Conservation (phyloP, 1,139 yeast species). For the Lodderomyces elongisporus region DNA sequence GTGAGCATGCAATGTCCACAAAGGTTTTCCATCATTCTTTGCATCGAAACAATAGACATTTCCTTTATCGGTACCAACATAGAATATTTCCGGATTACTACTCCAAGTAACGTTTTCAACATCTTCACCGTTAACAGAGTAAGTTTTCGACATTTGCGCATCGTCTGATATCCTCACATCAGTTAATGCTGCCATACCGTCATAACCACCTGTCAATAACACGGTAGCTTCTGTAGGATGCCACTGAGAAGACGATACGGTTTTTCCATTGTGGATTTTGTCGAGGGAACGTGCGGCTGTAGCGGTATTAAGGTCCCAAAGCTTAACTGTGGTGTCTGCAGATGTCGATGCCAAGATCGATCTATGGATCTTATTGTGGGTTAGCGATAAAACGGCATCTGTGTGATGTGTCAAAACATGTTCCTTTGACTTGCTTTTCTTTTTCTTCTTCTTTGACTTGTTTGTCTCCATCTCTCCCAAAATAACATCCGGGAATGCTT, state of each 20-base stretch:
- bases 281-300: conserved; percentile 69
- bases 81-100: conserved; percentile 57
- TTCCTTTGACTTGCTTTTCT: conserved; percentile 42
- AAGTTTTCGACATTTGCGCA: conserved; percentile 53
- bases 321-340: conserved; percentile 89
- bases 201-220: conserved; percentile 89
- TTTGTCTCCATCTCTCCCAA: conserved; percentile 68
- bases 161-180: conserved; percentile 82
- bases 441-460: conserved; percentile 39
- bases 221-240: conserved; percentile 72
- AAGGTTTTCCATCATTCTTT: conserved; percentile 60
- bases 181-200: conserved; percentile 68
- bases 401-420: conserved; percentile 81
- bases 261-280: conserved; percentile 56
- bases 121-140: conserved; percentile 66
- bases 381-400: conserved; percentile 85
- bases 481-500: conserved; percentile 91
- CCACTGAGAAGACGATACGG: conserved; percentile 88
- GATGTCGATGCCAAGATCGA: conserved; percentile 89
- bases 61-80: conserved; percentile 92
- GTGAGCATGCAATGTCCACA: conserved; percentile 97
- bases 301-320: conserved; percentile 85
- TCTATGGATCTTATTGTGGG: conserved; percentile 79
- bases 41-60: conserved; percentile 86
- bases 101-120: conserved; percentile 77